These are phyloP conservation scores for Clitopilus passeckerianus DNA, from an alignment of 768 basidiomycete genomes.

Conservation along the genomic window DNA sequence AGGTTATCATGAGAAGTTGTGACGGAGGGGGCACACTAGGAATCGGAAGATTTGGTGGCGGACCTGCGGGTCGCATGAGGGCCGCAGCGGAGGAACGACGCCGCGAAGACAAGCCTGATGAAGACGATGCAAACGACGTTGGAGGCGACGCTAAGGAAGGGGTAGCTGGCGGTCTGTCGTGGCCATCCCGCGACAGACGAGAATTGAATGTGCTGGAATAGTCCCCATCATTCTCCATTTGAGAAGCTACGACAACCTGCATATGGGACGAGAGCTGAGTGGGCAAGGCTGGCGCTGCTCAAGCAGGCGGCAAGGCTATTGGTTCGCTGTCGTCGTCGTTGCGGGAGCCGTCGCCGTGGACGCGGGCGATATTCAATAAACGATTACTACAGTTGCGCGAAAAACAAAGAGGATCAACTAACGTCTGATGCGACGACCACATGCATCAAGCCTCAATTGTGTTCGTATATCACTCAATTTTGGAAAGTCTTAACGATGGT, in stretches of 20 bases:
- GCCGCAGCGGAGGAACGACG: conserved; percentile 70
- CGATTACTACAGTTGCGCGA: conserved; percentile 1
- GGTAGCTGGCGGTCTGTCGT: conserved; percentile 23
- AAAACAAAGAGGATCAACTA: conserved; percentile 16
- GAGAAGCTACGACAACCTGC: conserved; percentile 1
- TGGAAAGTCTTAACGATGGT: neutral
- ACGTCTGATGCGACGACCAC: conserved; percentile 12
- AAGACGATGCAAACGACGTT: conserved; percentile 18
- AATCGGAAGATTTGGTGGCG: conserved; percentile 73
- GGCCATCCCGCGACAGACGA: conserved; percentile 28
- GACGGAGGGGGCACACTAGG: conserved; percentile 50
- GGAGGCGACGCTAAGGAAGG: conserved; percentile 27
- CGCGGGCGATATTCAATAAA: conserved; percentile 7
- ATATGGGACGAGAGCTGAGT: neutral
- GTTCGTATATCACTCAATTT: neutral
- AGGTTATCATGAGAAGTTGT: conserved; percentile 14
- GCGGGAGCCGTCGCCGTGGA: conserved; percentile 9
- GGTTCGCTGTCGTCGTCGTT: conserved; percentile 1
- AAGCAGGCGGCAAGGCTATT: neutral
- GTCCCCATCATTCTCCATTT: conserved; percentile 37
- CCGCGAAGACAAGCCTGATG: conserved; percentile 29
- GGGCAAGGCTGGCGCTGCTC: neutral
- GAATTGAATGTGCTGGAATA: conserved; percentile 21
- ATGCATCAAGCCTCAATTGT: conserved; percentile 5
- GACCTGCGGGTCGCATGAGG: conserved; percentile 58